Evolutionary conservation across 257 asterid genomes (phyloP).

Genomic region (Fraxinus excelsior): DNA sequence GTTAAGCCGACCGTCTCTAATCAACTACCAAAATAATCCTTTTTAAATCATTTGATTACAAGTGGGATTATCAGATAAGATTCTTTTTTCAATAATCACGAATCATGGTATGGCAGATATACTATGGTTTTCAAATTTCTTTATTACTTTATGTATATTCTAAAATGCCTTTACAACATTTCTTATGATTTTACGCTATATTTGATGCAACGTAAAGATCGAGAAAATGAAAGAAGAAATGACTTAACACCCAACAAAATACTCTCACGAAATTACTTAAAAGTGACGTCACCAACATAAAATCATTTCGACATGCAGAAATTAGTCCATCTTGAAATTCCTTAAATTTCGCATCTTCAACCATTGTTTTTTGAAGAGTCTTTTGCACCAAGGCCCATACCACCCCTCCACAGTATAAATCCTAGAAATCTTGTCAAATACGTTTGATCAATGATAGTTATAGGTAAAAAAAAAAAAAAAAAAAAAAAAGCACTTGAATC

Average conservation of each 20-base stretch:
- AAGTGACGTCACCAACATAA: not conserved
- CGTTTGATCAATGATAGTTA: too few species aligned
- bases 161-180: not conserved
- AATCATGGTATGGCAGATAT: not conserved
- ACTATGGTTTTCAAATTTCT: not conserved
- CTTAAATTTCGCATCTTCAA: too few species aligned
- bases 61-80: not conserved
- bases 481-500: too few species aligned
- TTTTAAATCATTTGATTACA: not conserved
- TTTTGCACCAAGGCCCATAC: not conserved
- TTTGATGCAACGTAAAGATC: too few species aligned
- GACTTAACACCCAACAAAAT: too few species aligned
- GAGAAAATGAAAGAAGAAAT: too few species aligned
- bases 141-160: not conserved
- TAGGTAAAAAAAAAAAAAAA: too few species aligned
- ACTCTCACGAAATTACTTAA: too few species aligned
- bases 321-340: not conserved
- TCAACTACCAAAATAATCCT: constrained; percentile 6
- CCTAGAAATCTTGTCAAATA: too few species aligned
- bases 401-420: too few species aligned
- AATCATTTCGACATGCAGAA: not conserved
- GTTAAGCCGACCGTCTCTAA: not conserved
- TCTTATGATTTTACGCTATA: too few species aligned
- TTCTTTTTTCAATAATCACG: not conserved
- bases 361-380: too few species aligned